Evolutionary conservation across 2,329 filamentous ascomycete species (phyloP), one percentile per base, ranked within the genome.

Genomic region (Tolypocladium ovalisporum): DNA sequence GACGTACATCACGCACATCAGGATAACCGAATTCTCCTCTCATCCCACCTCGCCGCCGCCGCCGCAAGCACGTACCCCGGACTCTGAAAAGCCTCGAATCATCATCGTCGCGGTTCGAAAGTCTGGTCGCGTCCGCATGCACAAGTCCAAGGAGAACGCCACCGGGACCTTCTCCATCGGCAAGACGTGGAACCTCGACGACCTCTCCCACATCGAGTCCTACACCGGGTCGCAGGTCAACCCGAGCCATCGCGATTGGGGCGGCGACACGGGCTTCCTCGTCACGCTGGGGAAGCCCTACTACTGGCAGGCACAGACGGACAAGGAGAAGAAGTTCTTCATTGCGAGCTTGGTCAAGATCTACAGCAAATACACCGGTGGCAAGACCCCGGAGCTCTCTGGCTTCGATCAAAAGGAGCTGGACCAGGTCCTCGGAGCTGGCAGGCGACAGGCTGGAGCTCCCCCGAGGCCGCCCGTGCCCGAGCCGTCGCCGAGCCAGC

Each of bases 241-340:
- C 71, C 64, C 86, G 62, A 69, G 82, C 75, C 63, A 81, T 79
- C 71, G 87, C 80, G 73, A 87, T 68, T 96, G 89, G 89, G 93
- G 90, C 27, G 86, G 88, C 55, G 86, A 87, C 58, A 84, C 85
- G 51, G 94, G 94, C 19, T 97, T 99, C 68, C 78, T 88, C 32
- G 90, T 97, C 54, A 94, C 87, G 1, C 82, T 99, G 34, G 87
- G 88, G 32, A 99, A 99, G 71, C 89, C 91, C 0, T 99, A 99
- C 73, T 99, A 94, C 71, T 99, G 94, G 94, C 85, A 96, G 71
- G 91, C 94, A 37, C 86, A 90, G 62, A 94, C 90, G 1, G 82
- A 89, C 56, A 97, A 97, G 75, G 94, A 99, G 74, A 97, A 97
- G 78, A 93, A 96, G 69, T 97, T 97, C 75, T 99, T 99, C 73